A percentile compares a stretch with the other conserved stretches of the same genome.
phyloP scores from a whole-genome alignment of 208 protist species.

The Acanthamoeba triangularis region DNA sequence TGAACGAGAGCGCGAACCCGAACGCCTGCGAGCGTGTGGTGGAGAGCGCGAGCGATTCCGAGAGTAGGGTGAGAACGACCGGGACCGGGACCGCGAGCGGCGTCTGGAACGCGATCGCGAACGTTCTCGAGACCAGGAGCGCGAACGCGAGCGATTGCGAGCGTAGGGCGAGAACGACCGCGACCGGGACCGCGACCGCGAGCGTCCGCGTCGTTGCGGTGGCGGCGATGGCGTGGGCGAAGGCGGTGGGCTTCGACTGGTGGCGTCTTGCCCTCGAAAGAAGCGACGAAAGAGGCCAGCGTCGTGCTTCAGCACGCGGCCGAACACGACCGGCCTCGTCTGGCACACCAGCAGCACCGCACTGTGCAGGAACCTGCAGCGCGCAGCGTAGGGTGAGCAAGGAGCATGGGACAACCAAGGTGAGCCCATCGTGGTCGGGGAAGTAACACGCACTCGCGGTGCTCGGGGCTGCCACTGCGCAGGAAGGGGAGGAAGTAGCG shows the following conservation, averaged over 20 bases:
- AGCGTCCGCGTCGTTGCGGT: not conserved
- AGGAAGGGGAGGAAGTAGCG: constrained; percentile 29
- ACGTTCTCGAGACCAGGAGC: too few species aligned
- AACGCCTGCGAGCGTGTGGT: not conserved
- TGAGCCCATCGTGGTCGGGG: not conserved
- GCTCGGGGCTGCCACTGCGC: not conserved
- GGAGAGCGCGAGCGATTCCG: not conserved
- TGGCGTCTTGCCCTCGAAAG: not conserved
- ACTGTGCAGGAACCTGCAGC: not conserved
- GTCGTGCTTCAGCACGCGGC: not conserved
- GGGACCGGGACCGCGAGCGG: not conserved
- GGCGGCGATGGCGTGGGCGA: not conserved
- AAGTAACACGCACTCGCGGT: not conserved
- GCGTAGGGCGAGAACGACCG: not conserved
- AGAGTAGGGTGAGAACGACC: not conserved
- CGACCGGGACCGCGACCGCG: not conserved
- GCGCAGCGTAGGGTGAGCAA: not conserved
- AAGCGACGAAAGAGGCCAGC: not conserved
- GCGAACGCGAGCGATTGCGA: too few species aligned
- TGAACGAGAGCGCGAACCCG: not conserved
- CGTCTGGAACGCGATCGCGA: not conserved
- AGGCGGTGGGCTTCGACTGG: not conserved
- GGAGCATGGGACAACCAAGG: not conserved
- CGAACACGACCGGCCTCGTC: not conserved
- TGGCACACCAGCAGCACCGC: constrained; percentile 3